A percentile compares a stretch with the other conserved stretches of the same genome.
Conservation (phyloP, 768 basidiomycete genomes). For the Phlegmacium glaucopus region DNA sequence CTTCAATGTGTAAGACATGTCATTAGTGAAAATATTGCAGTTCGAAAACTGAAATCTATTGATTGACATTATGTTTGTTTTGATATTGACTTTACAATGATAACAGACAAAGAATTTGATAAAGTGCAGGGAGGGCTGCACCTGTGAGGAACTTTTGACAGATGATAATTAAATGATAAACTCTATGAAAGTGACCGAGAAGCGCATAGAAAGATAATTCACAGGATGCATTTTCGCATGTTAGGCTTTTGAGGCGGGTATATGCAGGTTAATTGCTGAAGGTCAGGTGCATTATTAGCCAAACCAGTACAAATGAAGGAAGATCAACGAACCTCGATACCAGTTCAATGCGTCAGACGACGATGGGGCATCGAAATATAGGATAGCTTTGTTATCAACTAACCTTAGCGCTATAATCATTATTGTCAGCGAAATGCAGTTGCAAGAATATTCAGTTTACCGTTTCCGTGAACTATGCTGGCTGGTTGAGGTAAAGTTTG, state of each 20-base stretch:
- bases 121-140: too few species aligned
- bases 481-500: slow-evolving; percentile 89
- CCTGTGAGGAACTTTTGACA: neutral
- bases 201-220: slow-evolving; percentile 9
- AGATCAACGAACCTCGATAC: slow-evolving; percentile 68
- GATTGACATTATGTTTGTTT: too few species aligned
- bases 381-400: slow-evolving; percentile 88
- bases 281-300: slow-evolving; percentile 5
- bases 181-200: neutral
- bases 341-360: slow-evolving; percentile 85
- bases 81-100: too few species aligned
- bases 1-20: too few species aligned
- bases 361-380: slow-evolving; percentile 84
- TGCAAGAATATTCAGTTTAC: slow-evolving; percentile 33
- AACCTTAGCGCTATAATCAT: slow-evolving; percentile 63
- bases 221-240: slow-evolving; percentile 1
- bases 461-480: slow-evolving; percentile 85
- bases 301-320: neutral
- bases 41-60: too few species aligned
- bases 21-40: too few species aligned
- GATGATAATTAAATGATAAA: slow-evolving; percentile 2
- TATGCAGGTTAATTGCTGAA: slow-evolving; percentile 84
- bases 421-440: neutral
- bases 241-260: slow-evolving; percentile 77
- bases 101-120: too few species aligned